These are phyloP conservation scores for Cyberlindnera mississippiensis DNA, from an alignment of 805 yeast species.

Conservation along the genomic window DNA sequence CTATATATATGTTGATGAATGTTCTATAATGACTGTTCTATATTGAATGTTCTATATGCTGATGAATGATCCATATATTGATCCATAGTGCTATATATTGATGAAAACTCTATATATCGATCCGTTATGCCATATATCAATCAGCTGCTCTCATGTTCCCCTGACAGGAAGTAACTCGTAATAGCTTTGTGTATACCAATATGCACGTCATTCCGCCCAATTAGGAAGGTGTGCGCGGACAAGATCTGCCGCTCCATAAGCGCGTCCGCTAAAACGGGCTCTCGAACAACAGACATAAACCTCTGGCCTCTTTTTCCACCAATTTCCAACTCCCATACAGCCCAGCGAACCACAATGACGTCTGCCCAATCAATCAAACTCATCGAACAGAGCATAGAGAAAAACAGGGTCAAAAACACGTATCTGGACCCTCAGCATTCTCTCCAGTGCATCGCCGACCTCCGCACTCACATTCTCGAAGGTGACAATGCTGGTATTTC, in stretches of 20 bases:
- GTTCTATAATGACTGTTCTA: too few relatives aligned
- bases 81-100: too few relatives aligned
- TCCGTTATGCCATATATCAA: too few relatives aligned
- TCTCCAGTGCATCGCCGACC: slow-evolving; percentile 23
- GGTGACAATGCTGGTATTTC: slow-evolving; percentile 34
- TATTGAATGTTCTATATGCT: too few relatives aligned
- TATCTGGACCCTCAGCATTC: slow-evolving; percentile 19
- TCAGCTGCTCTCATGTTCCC: too few relatives aligned
- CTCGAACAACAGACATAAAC: not conserved
- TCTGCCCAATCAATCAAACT: slow-evolving; percentile 10
- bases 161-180: too few relatives aligned
- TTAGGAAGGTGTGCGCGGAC: slow-evolving; percentile 4
- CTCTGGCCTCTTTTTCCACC: not conserved
- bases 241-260: not conserved
- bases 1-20: too few relatives aligned
- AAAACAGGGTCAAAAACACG: slow-evolving; percentile 13
- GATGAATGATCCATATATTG: too few relatives aligned
- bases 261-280: not conserved
- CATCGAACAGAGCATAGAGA: slow-evolving; percentile 23
- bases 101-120: too few relatives aligned
- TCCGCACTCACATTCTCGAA: slow-evolving; percentile 32
- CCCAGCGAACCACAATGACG: slow-evolving; percentile 1
- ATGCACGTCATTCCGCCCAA: slow-evolving; percentile 1
- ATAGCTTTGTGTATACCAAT: not conserved
- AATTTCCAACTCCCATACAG: not conserved